A percentile compares a stretch with the other conserved stretches of the same genome.
Conservation (phyloP, 768 basidiomycete species). For the Mrakia hoshinonis region DNA sequence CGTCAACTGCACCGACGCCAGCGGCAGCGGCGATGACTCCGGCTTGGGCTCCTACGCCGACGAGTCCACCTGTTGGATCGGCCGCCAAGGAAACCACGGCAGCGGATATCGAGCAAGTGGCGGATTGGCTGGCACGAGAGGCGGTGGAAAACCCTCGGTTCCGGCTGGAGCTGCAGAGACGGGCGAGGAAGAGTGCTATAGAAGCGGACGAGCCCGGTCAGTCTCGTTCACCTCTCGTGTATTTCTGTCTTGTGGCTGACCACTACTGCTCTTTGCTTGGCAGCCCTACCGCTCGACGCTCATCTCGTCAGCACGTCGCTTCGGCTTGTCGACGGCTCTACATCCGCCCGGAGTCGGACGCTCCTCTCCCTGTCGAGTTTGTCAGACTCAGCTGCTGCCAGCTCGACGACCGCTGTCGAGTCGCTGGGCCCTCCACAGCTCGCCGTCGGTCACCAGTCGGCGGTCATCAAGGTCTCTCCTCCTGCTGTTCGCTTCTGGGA, state of each 20-base stretch:
- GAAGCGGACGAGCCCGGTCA: not conserved
- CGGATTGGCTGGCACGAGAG: slow-evolving; percentile 56
- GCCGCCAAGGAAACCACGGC: slow-evolving; percentile 58
- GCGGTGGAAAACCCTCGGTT: slow-evolving; percentile 65
- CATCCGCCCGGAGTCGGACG: slow-evolving; percentile 38
- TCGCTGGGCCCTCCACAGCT: slow-evolving; percentile 52
- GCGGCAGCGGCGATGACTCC: slow-evolving; percentile 45
- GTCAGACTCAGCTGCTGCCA: slow-evolving; percentile 39
- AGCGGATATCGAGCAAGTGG: slow-evolving; percentile 60
- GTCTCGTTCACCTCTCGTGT: not conserved
- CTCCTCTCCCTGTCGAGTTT: slow-evolving; percentile 9
- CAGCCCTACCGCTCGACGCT: not conserved
- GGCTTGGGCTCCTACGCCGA: slow-evolving; percentile 62
- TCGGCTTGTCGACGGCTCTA: slow-evolving; percentile 33
- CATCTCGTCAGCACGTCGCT: slow-evolving; percentile 5
- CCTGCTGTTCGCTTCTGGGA: slow-evolving; percentile 75
- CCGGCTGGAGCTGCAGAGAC: slow-evolving; percentile 53
- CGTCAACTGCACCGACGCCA: slow-evolving; percentile 45
- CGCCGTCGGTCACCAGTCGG: slow-evolving; percentile 58
- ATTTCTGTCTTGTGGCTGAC: not conserved
- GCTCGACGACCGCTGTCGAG: slow-evolving; percentile 1
- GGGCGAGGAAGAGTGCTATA: not conserved
- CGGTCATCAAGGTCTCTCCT: slow-evolving; percentile 60
- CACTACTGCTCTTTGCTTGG: not conserved
- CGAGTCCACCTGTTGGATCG: slow-evolving; percentile 64